These are phyloP conservation scores for Acanthamoeba triangularis DNA, from an alignment of 208 protist species.

Conservation along the genomic window DNA sequence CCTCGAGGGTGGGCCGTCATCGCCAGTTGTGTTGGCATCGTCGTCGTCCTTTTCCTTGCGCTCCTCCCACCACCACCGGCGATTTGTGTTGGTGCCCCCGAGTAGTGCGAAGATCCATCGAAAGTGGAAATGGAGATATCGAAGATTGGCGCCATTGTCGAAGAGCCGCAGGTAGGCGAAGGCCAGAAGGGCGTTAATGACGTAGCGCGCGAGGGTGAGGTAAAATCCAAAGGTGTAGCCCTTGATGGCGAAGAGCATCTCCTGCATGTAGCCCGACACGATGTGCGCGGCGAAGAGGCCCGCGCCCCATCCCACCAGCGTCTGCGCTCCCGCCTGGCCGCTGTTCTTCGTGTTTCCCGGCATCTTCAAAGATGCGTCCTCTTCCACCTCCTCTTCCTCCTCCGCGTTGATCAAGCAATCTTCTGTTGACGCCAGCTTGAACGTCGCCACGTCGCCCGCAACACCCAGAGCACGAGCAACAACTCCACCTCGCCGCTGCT, in stretches of 20 bases:
- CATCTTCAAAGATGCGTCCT: neutral
- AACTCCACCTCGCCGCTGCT: no score
- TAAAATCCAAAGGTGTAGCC: constrained; percentile 45
- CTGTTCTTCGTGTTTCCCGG: neutral
- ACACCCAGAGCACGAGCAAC: no score
- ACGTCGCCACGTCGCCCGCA: no score
- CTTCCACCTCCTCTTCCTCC: neutral
- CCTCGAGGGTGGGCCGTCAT: neutral
- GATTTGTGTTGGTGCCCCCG: neutral
- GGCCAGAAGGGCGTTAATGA: neutral
- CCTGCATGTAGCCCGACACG: constrained; percentile 30
- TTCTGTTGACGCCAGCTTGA: neutral
- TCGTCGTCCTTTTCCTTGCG: neutral
- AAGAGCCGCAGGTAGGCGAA: neutral
- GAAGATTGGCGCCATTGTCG: neutral
- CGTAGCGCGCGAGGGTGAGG: constrained; percentile 27
- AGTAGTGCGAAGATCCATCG: neutral
- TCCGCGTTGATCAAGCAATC: neutral
- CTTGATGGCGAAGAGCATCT: constrained; percentile 38
- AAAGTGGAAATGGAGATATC: neutral
- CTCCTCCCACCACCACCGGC: neutral
- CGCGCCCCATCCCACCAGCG: neutral
- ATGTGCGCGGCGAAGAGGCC: neutral
- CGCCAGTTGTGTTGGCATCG: neutral
- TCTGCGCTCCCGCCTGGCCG: neutral